A percentile compares a stretch with the other conserved stretches of the same genome.
These are phyloP conservation scores for Helotiales sp. DNA, from an alignment of 2,329 filamentous ascomycete species.

Conservation along the genomic window DNA sequence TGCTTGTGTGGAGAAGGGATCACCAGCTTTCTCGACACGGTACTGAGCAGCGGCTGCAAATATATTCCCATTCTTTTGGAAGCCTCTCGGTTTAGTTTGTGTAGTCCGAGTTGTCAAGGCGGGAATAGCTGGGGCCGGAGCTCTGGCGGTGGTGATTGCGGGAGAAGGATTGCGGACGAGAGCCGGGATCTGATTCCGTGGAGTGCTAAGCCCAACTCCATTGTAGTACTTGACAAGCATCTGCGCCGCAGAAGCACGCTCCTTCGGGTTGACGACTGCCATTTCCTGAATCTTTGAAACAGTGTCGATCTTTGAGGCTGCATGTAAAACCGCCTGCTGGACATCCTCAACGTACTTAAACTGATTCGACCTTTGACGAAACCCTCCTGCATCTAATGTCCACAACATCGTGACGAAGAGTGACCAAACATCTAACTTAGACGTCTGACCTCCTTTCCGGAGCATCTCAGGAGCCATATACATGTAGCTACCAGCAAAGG, in stretches of 20 bases:
- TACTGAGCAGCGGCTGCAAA: conserved; percentile 22
- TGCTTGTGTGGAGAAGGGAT: conserved; percentile 17
- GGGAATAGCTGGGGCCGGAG: conserved; percentile 18
- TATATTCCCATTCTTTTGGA: conserved; percentile 25
- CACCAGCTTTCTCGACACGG: conserved; percentile 23
- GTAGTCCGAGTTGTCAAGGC: conserved; percentile 22
- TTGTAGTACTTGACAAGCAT: conserved; percentile 26
- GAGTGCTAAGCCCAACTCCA: conserved; percentile 26
- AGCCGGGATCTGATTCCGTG: conserved; percentile 26
- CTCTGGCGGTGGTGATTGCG: conserved; percentile 15
- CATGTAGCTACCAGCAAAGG: conserved; percentile 7
- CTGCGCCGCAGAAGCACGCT: conserved; percentile 26
- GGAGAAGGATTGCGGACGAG: conserved; percentile 19
- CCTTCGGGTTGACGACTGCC: conserved; percentile 19
- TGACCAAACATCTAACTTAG: conserved; percentile 26
- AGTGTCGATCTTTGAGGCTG: conserved; percentile 15
- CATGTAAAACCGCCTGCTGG: conserved; percentile 13
- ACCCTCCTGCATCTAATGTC: conserved; percentile 23
- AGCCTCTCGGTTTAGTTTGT: conserved; percentile 21
- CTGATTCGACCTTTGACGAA: conserved; percentile 20
- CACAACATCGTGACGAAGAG: conserved; percentile 27
- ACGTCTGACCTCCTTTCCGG: conserved; percentile 9
- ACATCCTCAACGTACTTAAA: conserved; percentile 15
- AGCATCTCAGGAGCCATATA: conserved; percentile 25
- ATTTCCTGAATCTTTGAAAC: conserved; percentile 27